Evolutionary conservation across 768 basidiomycete species (phyloP), one percentile per base, ranked within the genome.

Genomic region (Lyophyllum semitale): DNA sequence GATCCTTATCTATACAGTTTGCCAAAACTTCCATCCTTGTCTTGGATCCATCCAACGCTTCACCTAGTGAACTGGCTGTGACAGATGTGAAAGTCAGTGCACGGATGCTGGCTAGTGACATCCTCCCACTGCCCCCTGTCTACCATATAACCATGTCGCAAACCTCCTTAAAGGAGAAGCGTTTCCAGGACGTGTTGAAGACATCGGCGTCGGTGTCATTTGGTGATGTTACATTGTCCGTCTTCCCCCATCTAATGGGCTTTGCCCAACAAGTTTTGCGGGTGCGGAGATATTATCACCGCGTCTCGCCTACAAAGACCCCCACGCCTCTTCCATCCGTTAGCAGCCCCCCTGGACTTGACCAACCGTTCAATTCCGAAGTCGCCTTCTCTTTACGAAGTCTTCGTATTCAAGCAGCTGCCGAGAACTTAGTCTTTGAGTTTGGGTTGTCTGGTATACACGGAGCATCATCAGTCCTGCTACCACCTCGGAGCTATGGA

Each of bases 361-460:
- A 27, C 18, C 54, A 51, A 42, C 37, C 70, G 18, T 53, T 56
- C 29, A 69, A 53, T 22, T 30, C 70, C 7, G 77, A 84, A 48
- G 40, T 80, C 12, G 67, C 77, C 5, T 64, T 80, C 6, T 70
- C 70, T 32, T 60, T 87, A 45, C 73, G 70, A 7, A 73, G 66
- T 8, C 59, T 88, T 40, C 76, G 75, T 25, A 63, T 89, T n/a
- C 81, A 79, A 51, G 88, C 88, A 8, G 84, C 82, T 5, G 88
- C 89, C 7, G 86, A 87, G 63, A 90, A 85, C 62, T 73, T 92
- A 26, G 73, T 82, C 17, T 79, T 89, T 51, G 89, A 88, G 49
- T 77, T 87, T 51, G 80, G 79, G 15, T 63, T 81, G 23, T 69
- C 74, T 2, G 68, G 67, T 12, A 55, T 81, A 9, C 76, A 73